These are phyloP conservation scores for Neurospora cerealis DNA, from an alignment of 495 filamentous ascomycete species.

Conservation along the genomic window DNA sequence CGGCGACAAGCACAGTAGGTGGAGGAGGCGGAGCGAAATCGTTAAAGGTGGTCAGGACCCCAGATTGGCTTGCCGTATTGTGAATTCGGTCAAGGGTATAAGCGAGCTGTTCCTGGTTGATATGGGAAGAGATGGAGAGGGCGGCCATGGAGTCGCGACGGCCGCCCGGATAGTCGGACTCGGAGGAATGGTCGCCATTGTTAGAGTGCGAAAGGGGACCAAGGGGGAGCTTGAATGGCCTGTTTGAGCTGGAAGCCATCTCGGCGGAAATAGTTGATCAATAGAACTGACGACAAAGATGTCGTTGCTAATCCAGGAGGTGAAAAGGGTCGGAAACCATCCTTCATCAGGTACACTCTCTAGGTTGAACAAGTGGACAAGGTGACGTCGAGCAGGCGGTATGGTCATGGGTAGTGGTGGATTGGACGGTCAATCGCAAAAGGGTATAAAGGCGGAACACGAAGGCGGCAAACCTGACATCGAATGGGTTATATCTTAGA, in stretches of 20 bases:
- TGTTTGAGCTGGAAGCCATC: not conserved
- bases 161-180: not conserved
- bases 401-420: not conserved
- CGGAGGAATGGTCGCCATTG: not conserved
- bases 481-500: not conserved
- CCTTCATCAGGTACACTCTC: not conserved
- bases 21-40: conserved; percentile 54
- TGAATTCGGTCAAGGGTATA: conserved; percentile 79
- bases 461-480: not conserved
- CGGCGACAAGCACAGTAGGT: conserved; percentile 42
- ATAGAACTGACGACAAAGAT: not conserved
- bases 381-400: not conserved
- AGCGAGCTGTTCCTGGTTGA: conserved; percentile 62
- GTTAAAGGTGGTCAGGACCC: conserved; percentile 77
- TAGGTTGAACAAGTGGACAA: not conserved
- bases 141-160: conserved; percentile 59
- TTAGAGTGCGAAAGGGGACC: not conserved
- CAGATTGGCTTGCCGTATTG: conserved; percentile 67
- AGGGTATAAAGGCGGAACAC: not conserved
- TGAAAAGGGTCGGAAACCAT: not conserved
- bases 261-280: not conserved
- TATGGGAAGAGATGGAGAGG: conserved; percentile 39
- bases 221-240: not conserved
- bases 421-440: not conserved
- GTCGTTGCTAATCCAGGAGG: not conserved